phyloP scores from a whole-genome alignment of 2,329 filamentous ascomycete genomes.

The Penicillium fuscoglaucum region DNA sequence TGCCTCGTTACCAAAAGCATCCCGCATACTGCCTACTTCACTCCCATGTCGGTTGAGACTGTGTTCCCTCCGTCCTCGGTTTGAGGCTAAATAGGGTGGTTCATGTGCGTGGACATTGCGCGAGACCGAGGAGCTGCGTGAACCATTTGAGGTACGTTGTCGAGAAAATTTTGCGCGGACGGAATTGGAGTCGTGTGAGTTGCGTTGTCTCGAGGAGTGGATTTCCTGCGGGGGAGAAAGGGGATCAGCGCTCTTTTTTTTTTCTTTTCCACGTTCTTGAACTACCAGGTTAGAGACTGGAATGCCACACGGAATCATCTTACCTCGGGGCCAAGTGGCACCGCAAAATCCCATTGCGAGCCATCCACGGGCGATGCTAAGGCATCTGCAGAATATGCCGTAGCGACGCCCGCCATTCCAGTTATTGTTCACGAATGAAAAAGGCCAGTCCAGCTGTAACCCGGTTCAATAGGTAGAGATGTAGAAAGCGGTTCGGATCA shows the following conservation, averaged over 20 bases:
- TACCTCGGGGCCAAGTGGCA: slow-evolving; percentile 40
- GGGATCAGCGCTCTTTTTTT: slow-evolving; percentile 18
- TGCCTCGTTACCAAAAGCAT: slow-evolving; percentile 30
- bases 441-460: slow-evolving; percentile 41
- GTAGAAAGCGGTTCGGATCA: slow-evolving; percentile 21
- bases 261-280: neutral
- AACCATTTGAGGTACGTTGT: slow-evolving; percentile 38
- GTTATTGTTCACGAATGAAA: slow-evolving; percentile 15
- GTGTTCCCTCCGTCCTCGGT: slow-evolving; percentile 36
- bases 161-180: slow-evolving; percentile 30
- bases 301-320: slow-evolving; percentile 19
- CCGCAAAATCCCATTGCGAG: slow-evolving; percentile 42
- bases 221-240: slow-evolving; percentile 23
- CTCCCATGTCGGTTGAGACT: slow-evolving; percentile 40
- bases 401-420: slow-evolving; percentile 45
- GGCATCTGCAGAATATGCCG: slow-evolving; percentile 42
- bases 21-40: slow-evolving; percentile 42
- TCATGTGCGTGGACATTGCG: slow-evolving; percentile 34
- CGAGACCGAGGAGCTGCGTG: slow-evolving; percentile 42
- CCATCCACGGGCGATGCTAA: slow-evolving; percentile 39
- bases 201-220: slow-evolving; percentile 34
- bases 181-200: slow-evolving; percentile 41
- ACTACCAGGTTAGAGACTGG: neutral
- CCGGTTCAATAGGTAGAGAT: slow-evolving; percentile 15
- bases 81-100: slow-evolving; percentile 26